Conservation (phyloP, 78 protist genomes). For the Thecamonas trahens region DNA sequence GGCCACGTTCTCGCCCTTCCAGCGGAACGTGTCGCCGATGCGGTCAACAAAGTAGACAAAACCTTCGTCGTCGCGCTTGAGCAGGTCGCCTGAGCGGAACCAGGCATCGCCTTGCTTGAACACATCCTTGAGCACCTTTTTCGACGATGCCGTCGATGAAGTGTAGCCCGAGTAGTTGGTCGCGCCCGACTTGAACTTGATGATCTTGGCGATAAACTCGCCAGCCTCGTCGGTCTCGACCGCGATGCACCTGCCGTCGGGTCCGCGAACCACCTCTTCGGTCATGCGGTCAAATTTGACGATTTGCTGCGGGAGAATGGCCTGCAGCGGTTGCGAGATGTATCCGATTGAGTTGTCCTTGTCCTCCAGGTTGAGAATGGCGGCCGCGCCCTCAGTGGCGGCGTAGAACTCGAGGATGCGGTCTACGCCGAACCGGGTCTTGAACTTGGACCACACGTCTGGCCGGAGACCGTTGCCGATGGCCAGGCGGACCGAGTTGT, state of each 20-base stretch:
- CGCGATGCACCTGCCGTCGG: slow-evolving; percentile 21
- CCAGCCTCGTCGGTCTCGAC: slow-evolving; percentile 10
- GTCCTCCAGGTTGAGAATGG: background rate
- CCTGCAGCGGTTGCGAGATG: background rate
- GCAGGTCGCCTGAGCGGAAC: slow-evolving; percentile 39
- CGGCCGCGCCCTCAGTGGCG: slow-evolving; percentile 37
- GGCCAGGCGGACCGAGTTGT: slow-evolving; percentile 32
- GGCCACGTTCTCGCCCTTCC: slow-evolving; percentile 61
- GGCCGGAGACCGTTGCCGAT: slow-evolving; percentile 62
- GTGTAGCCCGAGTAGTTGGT: too few relatives aligned
- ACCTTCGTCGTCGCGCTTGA: slow-evolving; percentile 15
- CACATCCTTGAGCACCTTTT: slow-evolving; percentile 13
- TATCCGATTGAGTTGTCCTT: slow-evolving; percentile 1
- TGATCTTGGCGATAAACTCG: slow-evolving; percentile 22
- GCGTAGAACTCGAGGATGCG: slow-evolving; percentile 45
- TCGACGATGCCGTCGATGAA: background rate
- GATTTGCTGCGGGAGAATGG: background rate
- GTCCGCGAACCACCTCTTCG: slow-evolving; percentile 5
- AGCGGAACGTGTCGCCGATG: slow-evolving; percentile 53
- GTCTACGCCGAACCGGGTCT: slow-evolving; percentile 4
- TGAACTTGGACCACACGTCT: slow-evolving; percentile 30
- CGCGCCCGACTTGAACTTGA: slow-evolving; percentile 11
- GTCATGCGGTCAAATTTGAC: background rate
- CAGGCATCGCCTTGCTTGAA: slow-evolving; percentile 14
- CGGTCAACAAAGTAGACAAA: slow-evolving; percentile 42